A percentile compares a stretch with the other conserved stretches of the same genome.
Evolutionary conservation across 148 eudicot genomes (phyloP).

Genomic region (Chenopodium quinoa): DNA sequence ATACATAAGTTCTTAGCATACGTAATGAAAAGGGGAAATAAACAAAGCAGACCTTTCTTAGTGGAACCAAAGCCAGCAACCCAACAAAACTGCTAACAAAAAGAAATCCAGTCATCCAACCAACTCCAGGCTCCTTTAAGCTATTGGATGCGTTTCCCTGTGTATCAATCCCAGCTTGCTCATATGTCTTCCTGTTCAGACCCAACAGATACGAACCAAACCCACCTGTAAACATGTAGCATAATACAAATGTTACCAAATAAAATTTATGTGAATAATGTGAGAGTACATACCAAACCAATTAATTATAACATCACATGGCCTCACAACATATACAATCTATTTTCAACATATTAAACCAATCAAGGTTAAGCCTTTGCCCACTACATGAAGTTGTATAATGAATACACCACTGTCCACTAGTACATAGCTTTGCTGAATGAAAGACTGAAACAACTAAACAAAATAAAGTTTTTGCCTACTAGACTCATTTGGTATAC

Average conservation of each 20-base stretch:
- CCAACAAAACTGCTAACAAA: conserved; percentile 75
- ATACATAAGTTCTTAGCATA: background rate
- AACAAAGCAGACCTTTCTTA: conserved; percentile 56
- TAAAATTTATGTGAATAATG: no score
- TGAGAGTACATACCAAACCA: background rate
- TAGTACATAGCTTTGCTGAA: background rate
- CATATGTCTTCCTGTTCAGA: conserved; percentile 70
- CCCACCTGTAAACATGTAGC: conserved; percentile 49
- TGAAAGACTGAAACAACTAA: background rate
- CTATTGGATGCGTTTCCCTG: conserved; percentile 66
- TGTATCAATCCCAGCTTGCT: conserved; percentile 71
- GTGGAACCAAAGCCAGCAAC: conserved; percentile 73
- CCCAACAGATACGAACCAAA: conserved; percentile 83
- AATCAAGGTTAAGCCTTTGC: no score
- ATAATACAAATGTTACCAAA: background rate
- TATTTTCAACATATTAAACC: no score
- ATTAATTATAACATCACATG: background rate
- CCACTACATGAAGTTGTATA: background rate
- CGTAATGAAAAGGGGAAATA: background rate
- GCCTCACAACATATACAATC: background rate
- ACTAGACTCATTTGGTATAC: background rate
- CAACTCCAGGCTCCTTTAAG: conserved; percentile 55
- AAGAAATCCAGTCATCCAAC: conserved; percentile 88
- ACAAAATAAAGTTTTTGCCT: background rate
- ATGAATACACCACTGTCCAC: background rate